Evolutionary conservation across 176 grass and related monocot species (phyloP).

Genomic region (Melocanna baccifera): DNA sequence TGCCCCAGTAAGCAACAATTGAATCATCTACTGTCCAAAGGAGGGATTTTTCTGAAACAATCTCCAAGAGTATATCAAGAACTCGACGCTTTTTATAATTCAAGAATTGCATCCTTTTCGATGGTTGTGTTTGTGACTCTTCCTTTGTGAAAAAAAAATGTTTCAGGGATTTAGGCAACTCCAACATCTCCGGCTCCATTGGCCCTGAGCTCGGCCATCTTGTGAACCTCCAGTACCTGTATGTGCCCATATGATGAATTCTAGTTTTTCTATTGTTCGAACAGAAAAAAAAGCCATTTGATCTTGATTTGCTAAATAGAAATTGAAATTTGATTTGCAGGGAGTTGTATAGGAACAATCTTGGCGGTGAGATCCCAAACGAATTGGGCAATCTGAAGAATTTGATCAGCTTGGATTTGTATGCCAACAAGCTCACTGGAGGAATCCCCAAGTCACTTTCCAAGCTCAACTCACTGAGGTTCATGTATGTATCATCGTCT

Average conservation of each 20-base stretch:
- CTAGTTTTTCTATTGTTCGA: background rate
- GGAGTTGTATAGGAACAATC: slow-evolving; percentile 86
- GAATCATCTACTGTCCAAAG: background rate
- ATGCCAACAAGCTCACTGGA: slow-evolving; percentile 71
- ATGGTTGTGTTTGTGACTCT: background rate
- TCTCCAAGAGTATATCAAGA: background rate
- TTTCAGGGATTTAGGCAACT: slow-evolving; percentile 95
- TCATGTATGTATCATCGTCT: slow-evolving; percentile 57
- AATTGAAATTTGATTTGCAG: slow-evolving; percentile 40
- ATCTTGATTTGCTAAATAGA: background rate
- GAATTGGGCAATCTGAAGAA: slow-evolving; percentile 86
- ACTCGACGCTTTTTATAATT: background rate
- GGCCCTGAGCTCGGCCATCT: slow-evolving; percentile 82
- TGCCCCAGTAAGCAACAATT: background rate
- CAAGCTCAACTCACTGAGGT: slow-evolving; percentile 75
- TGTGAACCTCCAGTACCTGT: slow-evolving; percentile 84
- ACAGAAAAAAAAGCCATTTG: background rate
- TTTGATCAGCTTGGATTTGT: slow-evolving; percentile 95
- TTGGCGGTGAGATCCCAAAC: slow-evolving; percentile 63
- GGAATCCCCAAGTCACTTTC: slow-evolving; percentile 79
- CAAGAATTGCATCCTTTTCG: background rate
- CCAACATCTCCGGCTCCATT: slow-evolving; percentile 84
- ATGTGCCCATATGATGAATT: slow-evolving; percentile 11
- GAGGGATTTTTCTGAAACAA: background rate
- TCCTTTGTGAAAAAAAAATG: background rate